Conservation (phyloP, 2,329 filamentous ascomycete species). For the Fusarium liriodendri region DNA sequence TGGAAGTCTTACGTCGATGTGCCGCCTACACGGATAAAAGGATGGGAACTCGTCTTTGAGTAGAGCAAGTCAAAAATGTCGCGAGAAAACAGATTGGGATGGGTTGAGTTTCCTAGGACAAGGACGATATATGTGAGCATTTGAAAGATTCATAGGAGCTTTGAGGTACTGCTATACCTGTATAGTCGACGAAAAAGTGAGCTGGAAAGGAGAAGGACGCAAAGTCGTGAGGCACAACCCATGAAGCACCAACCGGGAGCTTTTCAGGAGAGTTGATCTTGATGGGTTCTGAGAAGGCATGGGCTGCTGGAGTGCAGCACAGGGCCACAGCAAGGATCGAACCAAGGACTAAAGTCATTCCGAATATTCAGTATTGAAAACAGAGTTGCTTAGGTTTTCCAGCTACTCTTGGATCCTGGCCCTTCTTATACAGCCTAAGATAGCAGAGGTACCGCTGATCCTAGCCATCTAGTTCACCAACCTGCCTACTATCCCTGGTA, state of each 20-base stretch:
- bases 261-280: not conserved
- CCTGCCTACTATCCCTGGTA: not conserved
- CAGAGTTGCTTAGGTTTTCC: not conserved
- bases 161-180: not conserved
- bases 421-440: not conserved
- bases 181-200: not conserved
- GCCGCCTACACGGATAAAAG: not conserved
- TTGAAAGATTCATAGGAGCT: not conserved
- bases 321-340: not conserved
- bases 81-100: not conserved
- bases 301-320: not conserved
- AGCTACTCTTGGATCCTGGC: not conserved
- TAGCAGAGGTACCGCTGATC: not conserved
- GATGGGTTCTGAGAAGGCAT: not conserved
- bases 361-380: not conserved
- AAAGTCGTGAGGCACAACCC: not conserved
- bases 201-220: not conserved
- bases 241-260: not conserved
- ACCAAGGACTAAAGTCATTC: not conserved
- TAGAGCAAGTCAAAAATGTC: not conserved
- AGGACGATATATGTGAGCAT: not conserved
- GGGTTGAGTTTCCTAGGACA: not conserved
- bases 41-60: not conserved
- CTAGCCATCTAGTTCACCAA: not conserved
- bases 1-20: not conserved